Conservation (phyloP, 441 rosid species). For the Euphorbia schlechtendalii region DNA sequence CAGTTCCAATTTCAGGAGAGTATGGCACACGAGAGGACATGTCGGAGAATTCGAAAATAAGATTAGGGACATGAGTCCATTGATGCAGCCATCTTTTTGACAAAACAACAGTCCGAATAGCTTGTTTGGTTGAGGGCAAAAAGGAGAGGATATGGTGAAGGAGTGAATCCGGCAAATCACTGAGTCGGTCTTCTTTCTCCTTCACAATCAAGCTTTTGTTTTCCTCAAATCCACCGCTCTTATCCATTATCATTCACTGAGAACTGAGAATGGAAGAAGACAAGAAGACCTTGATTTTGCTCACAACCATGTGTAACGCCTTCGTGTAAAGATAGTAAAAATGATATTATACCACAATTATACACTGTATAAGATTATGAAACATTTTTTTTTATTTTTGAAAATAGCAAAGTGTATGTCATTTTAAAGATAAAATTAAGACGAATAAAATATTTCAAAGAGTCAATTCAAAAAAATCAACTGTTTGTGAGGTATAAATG, state of each 20-base stretch:
- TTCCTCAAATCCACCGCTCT: background rate
- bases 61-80: conserved; percentile 2
- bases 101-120: background rate
- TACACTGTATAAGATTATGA: too few relatives aligned
- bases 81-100: conserved; percentile 11
- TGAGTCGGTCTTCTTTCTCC: background rate
- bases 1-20: background rate
- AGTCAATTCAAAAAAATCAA: too few relatives aligned
- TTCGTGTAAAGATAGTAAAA: too few relatives aligned
- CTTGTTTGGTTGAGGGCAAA: background rate
- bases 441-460: too few relatives aligned
- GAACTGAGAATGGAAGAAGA: background rate
- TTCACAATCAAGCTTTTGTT: background rate
- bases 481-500: too few relatives aligned
- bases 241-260: background rate
- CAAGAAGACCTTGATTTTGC: too few relatives aligned
- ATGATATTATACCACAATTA: too few relatives aligned
- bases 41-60: conserved; percentile 3
- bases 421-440: too few relatives aligned
- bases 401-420: too few relatives aligned
- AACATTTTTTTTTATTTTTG: too few relatives aligned
- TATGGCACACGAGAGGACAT: background rate
- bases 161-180: background rate
- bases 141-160: background rate
- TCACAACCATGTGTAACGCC: too few relatives aligned